Conservation (phyloP, 768 basidiomycete genomes). For the Tylopilus subfusipes region DNA sequence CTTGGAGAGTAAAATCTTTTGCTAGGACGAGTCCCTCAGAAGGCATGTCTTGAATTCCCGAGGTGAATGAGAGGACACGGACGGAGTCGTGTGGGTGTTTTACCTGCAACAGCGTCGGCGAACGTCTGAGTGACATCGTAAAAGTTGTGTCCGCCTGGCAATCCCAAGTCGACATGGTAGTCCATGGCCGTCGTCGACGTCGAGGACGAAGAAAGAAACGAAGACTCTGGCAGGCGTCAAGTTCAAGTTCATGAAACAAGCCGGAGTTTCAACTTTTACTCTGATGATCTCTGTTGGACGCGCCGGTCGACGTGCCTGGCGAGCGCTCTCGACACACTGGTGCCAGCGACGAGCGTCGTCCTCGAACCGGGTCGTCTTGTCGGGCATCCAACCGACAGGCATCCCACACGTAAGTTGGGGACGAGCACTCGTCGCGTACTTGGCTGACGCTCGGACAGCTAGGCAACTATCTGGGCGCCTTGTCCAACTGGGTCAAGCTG, state of each 20-base stretch:
- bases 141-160: constrained; percentile 61
- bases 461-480: constrained; percentile 90
- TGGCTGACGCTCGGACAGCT: constrained; percentile 47
- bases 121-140: constrained; percentile 63
- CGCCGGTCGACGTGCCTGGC: constrained; percentile 1
- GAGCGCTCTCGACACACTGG: not conserved
- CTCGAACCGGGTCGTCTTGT: constrained; percentile 57
- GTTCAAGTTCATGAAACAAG: constrained; percentile 7
- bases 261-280: constrained; percentile 33
- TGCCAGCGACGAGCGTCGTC: constrained; percentile 5
- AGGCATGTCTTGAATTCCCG: constrained; percentile 52
- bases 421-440: not conserved
- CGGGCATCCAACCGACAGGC: constrained; percentile 93
- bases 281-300: constrained; percentile 15
- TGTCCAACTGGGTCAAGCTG: constrained; percentile 84
- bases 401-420: constrained; percentile 71
- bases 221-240: constrained; percentile 1
- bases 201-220: constrained; percentile 4
- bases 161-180: constrained; percentile 3
- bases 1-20: constrained; percentile 69
- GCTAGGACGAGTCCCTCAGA: constrained; percentile 61
- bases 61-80: constrained; percentile 7
- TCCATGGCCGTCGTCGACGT: constrained; percentile 19
- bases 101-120: constrained; percentile 59
- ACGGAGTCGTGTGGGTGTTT: not conserved